Evolutionary conservation across 441 rosid species (phyloP).

Genomic region (Cnidoscolus chayamansa): DNA sequence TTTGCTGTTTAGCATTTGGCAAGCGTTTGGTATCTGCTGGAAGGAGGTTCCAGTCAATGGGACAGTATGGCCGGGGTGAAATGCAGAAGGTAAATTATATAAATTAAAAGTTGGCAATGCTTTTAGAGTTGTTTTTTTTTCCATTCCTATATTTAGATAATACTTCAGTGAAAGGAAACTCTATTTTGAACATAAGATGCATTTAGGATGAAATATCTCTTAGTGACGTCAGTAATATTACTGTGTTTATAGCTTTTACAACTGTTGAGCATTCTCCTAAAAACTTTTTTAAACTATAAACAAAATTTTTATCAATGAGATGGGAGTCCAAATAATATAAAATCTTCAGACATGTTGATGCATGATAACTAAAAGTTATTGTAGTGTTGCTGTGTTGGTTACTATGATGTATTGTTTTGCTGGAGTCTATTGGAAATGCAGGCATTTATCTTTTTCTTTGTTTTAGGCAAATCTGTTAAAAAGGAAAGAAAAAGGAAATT

Average conservation of each 20-base stretch:
- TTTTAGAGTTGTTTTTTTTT: conserved; percentile 12
- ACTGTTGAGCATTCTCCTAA: not conserved
- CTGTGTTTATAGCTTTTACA: not conserved
- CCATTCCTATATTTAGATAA: not conserved
- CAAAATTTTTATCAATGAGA: not conserved
- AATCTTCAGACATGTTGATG: not conserved
- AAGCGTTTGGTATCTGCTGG: conserved; percentile 77
- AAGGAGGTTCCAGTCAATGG: conserved; percentile 83
- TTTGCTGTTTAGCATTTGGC: conserved; percentile 69
- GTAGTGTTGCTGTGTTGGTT: not conserved
- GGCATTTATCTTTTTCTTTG: not conserved
- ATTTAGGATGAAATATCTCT: not conserved
- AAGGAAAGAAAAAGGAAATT: not conserved
- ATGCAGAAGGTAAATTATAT: conserved; percentile 57
- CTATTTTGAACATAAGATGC: not conserved
- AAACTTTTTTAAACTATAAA: not conserved
- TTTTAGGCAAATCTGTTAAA: not conserved
- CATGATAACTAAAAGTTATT: not conserved
- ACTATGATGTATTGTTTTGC: not conserved
- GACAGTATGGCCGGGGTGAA: conserved; percentile 93
- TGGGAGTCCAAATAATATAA: not conserved
- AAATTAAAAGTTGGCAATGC: conserved; percentile 23
- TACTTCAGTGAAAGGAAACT: not conserved
- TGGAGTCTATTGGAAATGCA: not conserved
- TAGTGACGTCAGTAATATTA: not conserved